phyloP scores from a whole-genome alignment of 2,329 filamentous ascomycete genomes.

The Alternaria infectoria region DNA sequence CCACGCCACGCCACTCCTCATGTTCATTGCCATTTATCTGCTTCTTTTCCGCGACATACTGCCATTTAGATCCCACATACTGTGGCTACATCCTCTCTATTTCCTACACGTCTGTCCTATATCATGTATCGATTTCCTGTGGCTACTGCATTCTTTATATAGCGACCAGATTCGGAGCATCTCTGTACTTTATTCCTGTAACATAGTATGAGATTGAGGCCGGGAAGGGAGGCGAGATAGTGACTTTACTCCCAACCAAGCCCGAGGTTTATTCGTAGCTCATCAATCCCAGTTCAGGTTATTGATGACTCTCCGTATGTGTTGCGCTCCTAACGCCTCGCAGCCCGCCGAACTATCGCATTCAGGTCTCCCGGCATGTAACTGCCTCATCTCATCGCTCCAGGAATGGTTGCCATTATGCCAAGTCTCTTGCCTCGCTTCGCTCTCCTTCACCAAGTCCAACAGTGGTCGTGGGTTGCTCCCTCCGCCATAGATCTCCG shows the following conservation, averaged over 20 bases:
- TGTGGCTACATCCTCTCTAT: no score
- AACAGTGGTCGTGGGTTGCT: constrained; percentile 39
- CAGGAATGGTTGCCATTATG: constrained; percentile 34
- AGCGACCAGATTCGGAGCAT: no score
- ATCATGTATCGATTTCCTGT: no score
- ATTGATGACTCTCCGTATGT: constrained; percentile 20
- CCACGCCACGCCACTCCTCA: no score
- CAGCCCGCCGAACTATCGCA: constrained; percentile 13
- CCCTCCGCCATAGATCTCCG: constrained; percentile 51
- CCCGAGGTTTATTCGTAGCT: neutral
- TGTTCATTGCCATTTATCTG: no score
- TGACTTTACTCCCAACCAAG: neutral
- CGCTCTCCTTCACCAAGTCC: constrained; percentile 47
- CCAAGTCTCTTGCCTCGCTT: constrained; percentile 53
- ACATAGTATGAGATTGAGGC: neutral
- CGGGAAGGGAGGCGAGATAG: neutral
- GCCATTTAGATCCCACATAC: no score
- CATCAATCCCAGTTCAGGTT: constrained; percentile 20
- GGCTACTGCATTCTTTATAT: no score
- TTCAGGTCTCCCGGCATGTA: constrained; percentile 23
- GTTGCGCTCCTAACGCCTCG: constrained; percentile 21
- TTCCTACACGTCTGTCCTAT: no score
- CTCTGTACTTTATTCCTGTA: no score
- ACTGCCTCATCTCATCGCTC: constrained; percentile 23
- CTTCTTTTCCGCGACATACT: no score